phyloP scores from a whole-genome alignment of 1,284 basidiomycete species.

The Wolfiporia cocos region DNA sequence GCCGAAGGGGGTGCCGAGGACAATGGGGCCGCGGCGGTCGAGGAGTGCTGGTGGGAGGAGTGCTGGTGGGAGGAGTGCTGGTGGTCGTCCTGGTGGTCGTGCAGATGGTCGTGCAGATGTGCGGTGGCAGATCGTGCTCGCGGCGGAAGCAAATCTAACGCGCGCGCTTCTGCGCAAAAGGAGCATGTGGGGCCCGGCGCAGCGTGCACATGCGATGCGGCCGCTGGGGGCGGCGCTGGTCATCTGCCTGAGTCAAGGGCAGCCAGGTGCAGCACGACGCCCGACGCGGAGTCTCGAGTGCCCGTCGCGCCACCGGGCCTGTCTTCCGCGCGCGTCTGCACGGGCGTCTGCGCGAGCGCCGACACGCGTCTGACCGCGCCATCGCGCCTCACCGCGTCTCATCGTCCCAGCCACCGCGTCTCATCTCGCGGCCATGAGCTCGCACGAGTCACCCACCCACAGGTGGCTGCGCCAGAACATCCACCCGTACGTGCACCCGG shows the following conservation, averaged over 20 bases:
- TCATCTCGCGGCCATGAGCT: constrained; percentile 15
- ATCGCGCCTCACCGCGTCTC: neutral
- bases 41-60: neutral
- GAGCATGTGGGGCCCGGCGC: constrained; percentile 13
- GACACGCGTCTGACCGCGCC: too few relatives aligned
- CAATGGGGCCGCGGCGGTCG: constrained; percentile 4
- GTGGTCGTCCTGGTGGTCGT: too few relatives aligned
- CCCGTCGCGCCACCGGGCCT: neutral
- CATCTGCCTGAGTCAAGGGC: too few relatives aligned
- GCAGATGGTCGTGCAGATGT: too few relatives aligned
- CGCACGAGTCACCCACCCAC: constrained; percentile 34
- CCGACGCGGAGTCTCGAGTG: constrained; percentile 1
- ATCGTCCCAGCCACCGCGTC: neutral
- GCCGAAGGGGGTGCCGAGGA: constrained; percentile 10
- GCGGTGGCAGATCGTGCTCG: constrained; percentile 15
- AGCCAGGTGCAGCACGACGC: too few relatives aligned
- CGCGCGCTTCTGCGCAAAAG: constrained; percentile 2
- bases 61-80: neutral
- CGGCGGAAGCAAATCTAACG: constrained; percentile 18
- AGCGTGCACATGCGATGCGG: neutral
- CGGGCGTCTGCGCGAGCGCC: neutral
- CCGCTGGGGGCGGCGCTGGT: too few relatives aligned
- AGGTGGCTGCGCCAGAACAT: constrained; percentile 75
- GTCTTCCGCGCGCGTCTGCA: too few relatives aligned
- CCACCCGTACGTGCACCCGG: constrained; percentile 53